These are phyloP conservation scores for Alternaria angustiovoidea DNA, from an alignment of 2,329 filamentous ascomycete genomes.

Conservation along the genomic window DNA sequence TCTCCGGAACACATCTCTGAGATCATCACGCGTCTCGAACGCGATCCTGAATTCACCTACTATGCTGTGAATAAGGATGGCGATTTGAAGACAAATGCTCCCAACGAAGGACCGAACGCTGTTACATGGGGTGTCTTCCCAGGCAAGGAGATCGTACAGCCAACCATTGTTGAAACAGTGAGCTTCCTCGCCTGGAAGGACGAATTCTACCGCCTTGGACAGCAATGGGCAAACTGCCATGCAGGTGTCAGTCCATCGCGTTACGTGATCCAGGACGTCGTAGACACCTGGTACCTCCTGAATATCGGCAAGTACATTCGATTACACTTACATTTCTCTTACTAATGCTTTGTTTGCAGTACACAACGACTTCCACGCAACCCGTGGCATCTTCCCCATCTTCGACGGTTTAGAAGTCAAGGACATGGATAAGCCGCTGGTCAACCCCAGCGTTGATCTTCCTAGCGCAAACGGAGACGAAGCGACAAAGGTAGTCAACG, in stretches of 20 bases:
- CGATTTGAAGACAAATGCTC: slow-evolving; percentile 82
- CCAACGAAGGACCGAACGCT: slow-evolving; percentile 89
- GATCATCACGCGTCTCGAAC: slow-evolving; percentile 78
- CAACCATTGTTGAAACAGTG: slow-evolving; percentile 98
- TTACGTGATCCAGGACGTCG: slow-evolving; percentile 79
- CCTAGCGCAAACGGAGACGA: slow-evolving; percentile 19
- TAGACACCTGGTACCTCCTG: slow-evolving; percentile 91
- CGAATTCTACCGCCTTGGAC: slow-evolving; percentile 90
- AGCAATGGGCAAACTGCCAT: slow-evolving; percentile 94
- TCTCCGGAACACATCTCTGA: slow-evolving; percentile 80
- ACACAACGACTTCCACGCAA: slow-evolving; percentile 95
- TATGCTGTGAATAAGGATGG: slow-evolving; percentile 90
- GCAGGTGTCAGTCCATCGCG: slow-evolving; percentile 78
- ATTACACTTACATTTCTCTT: neutral
- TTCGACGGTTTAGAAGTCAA: slow-evolving; percentile 80
- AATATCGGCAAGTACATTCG: slow-evolving; percentile 78
- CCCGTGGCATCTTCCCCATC: slow-evolving; percentile 80
- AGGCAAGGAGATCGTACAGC: slow-evolving; percentile 98
- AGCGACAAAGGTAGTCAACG: slow-evolving; percentile 12
- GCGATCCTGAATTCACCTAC: slow-evolving; percentile 85
- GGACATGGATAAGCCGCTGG: slow-evolving; percentile 63
- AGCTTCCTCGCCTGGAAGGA: slow-evolving; percentile 99
- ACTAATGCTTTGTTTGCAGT: slow-evolving; percentile 62
- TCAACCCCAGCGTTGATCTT: slow-evolving; percentile 21
- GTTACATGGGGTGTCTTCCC: slow-evolving; percentile 99